Percentiles rank a stretch among this genome's conserved stretches.
Evolutionary conservation across 805 yeast genomes (phyloP).

Genomic region (Komagataella kurtzmanii): DNA sequence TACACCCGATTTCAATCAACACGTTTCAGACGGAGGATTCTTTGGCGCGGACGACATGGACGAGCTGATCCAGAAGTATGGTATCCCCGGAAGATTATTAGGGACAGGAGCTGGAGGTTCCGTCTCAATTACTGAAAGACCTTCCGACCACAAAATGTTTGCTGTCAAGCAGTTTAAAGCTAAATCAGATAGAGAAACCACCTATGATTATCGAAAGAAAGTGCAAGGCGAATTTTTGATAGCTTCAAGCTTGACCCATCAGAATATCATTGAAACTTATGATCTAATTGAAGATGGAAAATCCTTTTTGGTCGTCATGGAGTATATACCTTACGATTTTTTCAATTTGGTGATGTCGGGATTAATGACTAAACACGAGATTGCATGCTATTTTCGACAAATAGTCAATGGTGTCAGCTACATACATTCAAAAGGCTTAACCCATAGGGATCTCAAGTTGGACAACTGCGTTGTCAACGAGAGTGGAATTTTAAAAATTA

Average conservation of each 20-base stretch:
- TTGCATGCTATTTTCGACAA: conserved; percentile 75
- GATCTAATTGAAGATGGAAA: conserved; percentile 65
- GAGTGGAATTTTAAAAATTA: conserved; percentile 68
- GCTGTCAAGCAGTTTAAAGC: conserved; percentile 84
- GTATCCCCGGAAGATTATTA: conserved; percentile 55
- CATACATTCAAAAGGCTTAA: conserved; percentile 71
- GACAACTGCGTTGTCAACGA: conserved; percentile 83
- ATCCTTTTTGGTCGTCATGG: conserved; percentile 71
- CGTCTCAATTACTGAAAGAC: conserved; percentile 63
- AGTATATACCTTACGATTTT: conserved; percentile 83
- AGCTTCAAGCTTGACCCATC: conserved; percentile 68
- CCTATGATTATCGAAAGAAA: conserved; percentile 58
- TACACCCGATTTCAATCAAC: not conserved
- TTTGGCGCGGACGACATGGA: conserved; percentile 3
- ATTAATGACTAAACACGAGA: conserved; percentile 54
- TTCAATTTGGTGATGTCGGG: conserved; percentile 90
- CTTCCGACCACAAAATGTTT: conserved; percentile 45
- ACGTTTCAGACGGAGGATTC: not conserved
- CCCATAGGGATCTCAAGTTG: conserved; percentile 85
- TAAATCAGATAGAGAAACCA: conserved; percentile 46
- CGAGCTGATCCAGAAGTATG: conserved; percentile 48
- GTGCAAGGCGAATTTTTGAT: conserved; percentile 74
- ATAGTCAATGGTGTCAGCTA: conserved; percentile 62
- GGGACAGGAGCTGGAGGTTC: conserved; percentile 96
- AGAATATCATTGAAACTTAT: conserved; percentile 67